These are phyloP conservation scores for Darksidea phi DNA, from an alignment of 495 filamentous ascomycete species.

Conservation along the genomic window DNA sequence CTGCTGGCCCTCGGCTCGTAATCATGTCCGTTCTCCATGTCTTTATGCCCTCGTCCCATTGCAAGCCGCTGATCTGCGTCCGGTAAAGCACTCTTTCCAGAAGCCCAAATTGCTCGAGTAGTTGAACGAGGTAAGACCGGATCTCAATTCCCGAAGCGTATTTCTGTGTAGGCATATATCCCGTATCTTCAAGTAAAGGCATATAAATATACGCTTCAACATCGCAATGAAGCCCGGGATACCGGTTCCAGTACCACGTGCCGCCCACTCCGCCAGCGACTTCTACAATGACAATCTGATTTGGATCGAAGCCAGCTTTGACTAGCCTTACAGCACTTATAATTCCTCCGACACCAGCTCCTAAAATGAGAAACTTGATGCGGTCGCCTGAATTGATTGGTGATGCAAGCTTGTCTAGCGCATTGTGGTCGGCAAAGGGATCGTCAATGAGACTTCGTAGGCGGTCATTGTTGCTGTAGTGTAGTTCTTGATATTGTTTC, in stretches of 20 bases:
- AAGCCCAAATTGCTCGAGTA: slow-evolving; percentile 25
- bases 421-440: neutral
- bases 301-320: neutral
- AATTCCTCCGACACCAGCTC: neutral
- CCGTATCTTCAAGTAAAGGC: slow-evolving; percentile 37
- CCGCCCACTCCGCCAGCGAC: neutral
- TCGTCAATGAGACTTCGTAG: neutral
- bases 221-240: slow-evolving; percentile 37
- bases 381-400: neutral
- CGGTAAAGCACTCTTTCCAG: slow-evolving; percentile 22
- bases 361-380: neutral
- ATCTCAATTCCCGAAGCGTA: slow-evolving; percentile 31
- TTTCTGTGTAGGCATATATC: slow-evolving; percentile 39
- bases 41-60: slow-evolving; percentile 17
- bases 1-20: neutral
- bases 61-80: slow-evolving; percentile 17
- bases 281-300: neutral
- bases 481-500: neutral
- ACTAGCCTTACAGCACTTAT: neutral
- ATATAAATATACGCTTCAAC: slow-evolving; percentile 39
- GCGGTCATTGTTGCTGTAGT: neutral
- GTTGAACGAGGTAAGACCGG: slow-evolving; percentile 11
- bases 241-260: slow-evolving; percentile 35
- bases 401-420: neutral
- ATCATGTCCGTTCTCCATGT: slow-evolving; percentile 14